Conservation (phyloP, 164 flowering plant species). For the grape (Vitis vinifera) region DNA sequence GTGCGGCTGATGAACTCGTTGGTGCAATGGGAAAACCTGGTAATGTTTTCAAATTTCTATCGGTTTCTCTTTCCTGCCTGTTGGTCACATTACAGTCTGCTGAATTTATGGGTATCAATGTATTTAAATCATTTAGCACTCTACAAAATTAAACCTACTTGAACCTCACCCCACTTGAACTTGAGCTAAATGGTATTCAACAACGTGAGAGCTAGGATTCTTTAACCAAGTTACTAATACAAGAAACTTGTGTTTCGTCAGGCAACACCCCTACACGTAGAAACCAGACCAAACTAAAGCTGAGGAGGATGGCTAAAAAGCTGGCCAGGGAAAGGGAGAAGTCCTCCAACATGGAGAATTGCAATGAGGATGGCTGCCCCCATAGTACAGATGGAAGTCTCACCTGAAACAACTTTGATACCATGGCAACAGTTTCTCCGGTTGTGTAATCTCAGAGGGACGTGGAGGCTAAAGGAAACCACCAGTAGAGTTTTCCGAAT, state of each 20-base stretch:
- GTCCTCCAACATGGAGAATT: background rate
- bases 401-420: background rate
- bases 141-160: too few relatives aligned
- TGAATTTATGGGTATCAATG: too few relatives aligned
- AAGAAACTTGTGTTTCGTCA: background rate
- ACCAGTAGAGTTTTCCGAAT: too few relatives aligned
- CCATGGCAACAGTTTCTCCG: background rate
- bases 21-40: constrained; percentile 14
- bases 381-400: background rate
- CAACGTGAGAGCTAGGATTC: too few relatives aligned
- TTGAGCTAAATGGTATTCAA: too few relatives aligned
- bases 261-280: constrained; percentile 13
- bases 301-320: constrained; percentile 41
- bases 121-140: too few relatives aligned
- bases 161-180: too few relatives aligned
- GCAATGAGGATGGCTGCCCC: background rate
- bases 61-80: too few relatives aligned
- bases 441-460: background rate
- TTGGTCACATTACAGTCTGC: too few relatives aligned
- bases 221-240: too few relatives aligned
- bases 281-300: constrained; percentile 31
- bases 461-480: background rate
- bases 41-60: constrained; percentile 4
- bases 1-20: constrained; percentile 17
- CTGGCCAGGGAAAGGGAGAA: constrained; percentile 16